Evolutionary conservation across 768 basidiomycete species (phyloP).

Genomic region (Suillus cothurnatus): DNA sequence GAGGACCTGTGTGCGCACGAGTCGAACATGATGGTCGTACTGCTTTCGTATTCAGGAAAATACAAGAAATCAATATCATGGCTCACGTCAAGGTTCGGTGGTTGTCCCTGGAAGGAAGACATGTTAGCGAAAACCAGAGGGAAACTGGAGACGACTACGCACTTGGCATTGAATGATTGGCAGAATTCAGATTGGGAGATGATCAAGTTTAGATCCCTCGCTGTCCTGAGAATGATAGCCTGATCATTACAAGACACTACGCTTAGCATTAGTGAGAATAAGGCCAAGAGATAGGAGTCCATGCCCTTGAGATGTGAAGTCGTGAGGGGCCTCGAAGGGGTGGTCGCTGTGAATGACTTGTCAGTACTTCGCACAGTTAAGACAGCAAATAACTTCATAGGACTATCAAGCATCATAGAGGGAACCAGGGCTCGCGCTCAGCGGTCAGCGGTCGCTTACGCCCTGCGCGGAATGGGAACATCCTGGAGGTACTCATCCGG

Average conservation of each 20-base stretch:
- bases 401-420: slow-evolving; percentile 28
- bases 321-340: slow-evolving; percentile 4
- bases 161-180: slow-evolving; percentile 11
- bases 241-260: slow-evolving; percentile 2
- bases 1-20: not conserved
- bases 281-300: slow-evolving; percentile 17
- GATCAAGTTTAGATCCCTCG: slow-evolving; percentile 21
- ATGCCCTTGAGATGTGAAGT: slow-evolving; percentile 12
- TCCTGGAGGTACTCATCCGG: no score
- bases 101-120: not conserved
- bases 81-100: not conserved
- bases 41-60: not conserved
- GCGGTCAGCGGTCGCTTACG: no score
- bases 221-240: slow-evolving; percentile 16
- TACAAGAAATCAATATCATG: slow-evolving; percentile 7
- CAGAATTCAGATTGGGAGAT: slow-evolving; percentile 9
- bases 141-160: slow-evolving; percentile 10
- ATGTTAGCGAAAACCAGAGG: slow-evolving; percentile 7
- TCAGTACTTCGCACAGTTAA: slow-evolving; percentile 11
- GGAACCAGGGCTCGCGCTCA: slow-evolving; percentile 17
- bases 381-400: slow-evolving; percentile 19
- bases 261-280: slow-evolving; percentile 12
- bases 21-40: not conserved
- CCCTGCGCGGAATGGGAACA: no score
- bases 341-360: slow-evolving; percentile 16